Evolutionary conservation across 371 early-diverging fungal genomes (phyloP), one percentile per base, ranked within the genome.

Genomic region (Lichtheimia corymbifera): DNA sequence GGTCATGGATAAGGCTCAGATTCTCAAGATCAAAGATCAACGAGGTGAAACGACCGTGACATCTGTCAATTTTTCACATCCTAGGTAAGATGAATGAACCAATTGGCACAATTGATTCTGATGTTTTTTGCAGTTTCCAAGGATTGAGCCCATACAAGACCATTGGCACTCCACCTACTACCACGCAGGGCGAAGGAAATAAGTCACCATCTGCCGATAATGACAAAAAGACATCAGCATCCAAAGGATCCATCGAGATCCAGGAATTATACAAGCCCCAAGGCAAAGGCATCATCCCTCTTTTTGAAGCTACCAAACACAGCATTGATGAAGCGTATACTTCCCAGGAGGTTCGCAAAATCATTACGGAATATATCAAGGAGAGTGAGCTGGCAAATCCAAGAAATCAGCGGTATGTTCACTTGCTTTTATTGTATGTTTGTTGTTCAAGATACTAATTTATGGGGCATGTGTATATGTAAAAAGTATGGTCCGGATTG

Each of bases 11-110:
- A 89, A 89, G 66, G 61, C 30, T 17, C 88, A 86, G 3, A 56
- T 88, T 14, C 54, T 90, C 55, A 87, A 88, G 66, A 78, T 86
- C 52, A 91, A 90, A 60, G 91, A 88, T 11, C 80, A 82, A 44
- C 82, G 84, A 18, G 88, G 90, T 2, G 91, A 91, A 40, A 64
- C 74, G 15, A 69, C 82, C 49, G 66, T 91, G 15, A 76, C 74
- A 22, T 74, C 82, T 1, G 71, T 91, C n/a, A 77, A 83, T 49
- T 88, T 84, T 80, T 67, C 76, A 5, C 86, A 88, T 64, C 68
- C 71, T 57, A 56, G 61, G 52, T 71, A 64, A 44, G 50, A 59
- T 18, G 15, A 41, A 14, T 2, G 44, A 17, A 58, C 1, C 24
- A 51, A 20, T 5, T 28, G 7, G 40, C 27, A 4, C 30, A 18